Conservation (phyloP, 352 stramenopile species). For the Globisporangium nagaii region DNA sequence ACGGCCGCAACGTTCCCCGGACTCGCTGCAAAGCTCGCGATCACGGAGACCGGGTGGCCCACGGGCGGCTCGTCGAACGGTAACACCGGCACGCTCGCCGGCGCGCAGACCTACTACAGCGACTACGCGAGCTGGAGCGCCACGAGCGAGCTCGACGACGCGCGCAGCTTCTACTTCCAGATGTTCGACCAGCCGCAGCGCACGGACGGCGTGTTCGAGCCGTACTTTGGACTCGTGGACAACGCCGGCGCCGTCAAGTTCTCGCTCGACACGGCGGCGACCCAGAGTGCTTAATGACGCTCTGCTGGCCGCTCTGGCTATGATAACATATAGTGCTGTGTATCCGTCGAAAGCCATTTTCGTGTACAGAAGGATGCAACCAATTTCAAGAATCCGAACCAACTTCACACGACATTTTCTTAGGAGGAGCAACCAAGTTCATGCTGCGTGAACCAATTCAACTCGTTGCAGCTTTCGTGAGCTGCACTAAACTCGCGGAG, state of each 20-base stretch:
- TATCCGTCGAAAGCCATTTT: too few species aligned
- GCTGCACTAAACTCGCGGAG: too few species aligned
- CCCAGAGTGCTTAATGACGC: too few species aligned
- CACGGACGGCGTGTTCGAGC: constrained; percentile 36
- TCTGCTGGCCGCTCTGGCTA: too few species aligned
- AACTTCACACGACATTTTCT: too few species aligned
- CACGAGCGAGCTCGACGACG: constrained; percentile 20
- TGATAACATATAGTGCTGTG: too few species aligned
- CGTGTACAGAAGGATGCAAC: too few species aligned
- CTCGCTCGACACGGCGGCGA: constrained; percentile 14
- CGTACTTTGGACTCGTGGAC: constrained; percentile 41
- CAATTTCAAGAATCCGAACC: too few species aligned
- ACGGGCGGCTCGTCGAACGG: constrained; percentile 26
- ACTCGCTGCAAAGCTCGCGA: constrained; percentile 39
- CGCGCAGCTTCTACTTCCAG: constrained; percentile 51
- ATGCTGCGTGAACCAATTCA: too few species aligned
- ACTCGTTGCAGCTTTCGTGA: too few species aligned
- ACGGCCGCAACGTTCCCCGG: constrained; percentile 33
- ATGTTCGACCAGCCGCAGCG: constrained; percentile 51
- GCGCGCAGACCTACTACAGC: constrained; percentile 34
- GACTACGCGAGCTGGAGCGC: constrained; percentile 28
- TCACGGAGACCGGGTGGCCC: constrained; percentile 66
- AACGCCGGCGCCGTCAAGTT: constrained; percentile 31
- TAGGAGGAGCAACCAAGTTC: too few species aligned
- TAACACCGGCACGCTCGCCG: constrained; percentile 36